Conservation (phyloP, 306 rosid genomes). For the Castanopsis chinensis region DNA sequence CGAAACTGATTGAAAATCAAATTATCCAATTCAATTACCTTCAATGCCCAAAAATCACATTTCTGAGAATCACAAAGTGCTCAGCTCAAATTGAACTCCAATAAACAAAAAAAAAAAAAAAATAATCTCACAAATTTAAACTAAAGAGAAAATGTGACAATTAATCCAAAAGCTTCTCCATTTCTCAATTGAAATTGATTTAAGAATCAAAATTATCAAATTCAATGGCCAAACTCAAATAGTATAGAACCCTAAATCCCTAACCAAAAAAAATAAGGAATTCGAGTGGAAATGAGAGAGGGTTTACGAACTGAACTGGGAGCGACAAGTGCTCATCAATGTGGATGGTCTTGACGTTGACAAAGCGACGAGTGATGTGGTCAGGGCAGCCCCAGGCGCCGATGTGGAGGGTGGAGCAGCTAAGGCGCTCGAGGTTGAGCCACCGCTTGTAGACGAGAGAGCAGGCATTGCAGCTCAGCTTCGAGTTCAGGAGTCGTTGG, state of each 20-base stretch:
- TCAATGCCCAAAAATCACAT: too few relatives aligned
- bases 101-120: too few relatives aligned
- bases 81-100: too few relatives aligned
- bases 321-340: conserved; percentile 74
- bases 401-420: conserved; percentile 69
- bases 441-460: conserved; percentile 91
- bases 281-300: too few relatives aligned
- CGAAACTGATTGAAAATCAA: too few relatives aligned
- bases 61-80: too few relatives aligned
- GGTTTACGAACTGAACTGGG: conserved; percentile 50
- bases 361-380: conserved; percentile 65
- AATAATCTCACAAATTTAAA: too few relatives aligned
- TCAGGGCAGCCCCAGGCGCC: conserved; percentile 79
- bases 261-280: background rate
- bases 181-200: too few relatives aligned
- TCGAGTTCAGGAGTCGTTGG: conserved; percentile 51
- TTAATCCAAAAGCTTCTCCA: too few relatives aligned
- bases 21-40: too few relatives aligned
- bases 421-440: conserved; percentile 78
- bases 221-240: background rate
- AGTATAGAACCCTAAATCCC: too few relatives aligned
- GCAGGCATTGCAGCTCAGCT: conserved; percentile 68
- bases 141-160: too few relatives aligned
- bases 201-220: background rate
- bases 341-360: conserved; percentile 57